Evolutionary conservation across 1,284 basidiomycete species (phyloP).

Genomic region (Trametes hirsuta): DNA sequence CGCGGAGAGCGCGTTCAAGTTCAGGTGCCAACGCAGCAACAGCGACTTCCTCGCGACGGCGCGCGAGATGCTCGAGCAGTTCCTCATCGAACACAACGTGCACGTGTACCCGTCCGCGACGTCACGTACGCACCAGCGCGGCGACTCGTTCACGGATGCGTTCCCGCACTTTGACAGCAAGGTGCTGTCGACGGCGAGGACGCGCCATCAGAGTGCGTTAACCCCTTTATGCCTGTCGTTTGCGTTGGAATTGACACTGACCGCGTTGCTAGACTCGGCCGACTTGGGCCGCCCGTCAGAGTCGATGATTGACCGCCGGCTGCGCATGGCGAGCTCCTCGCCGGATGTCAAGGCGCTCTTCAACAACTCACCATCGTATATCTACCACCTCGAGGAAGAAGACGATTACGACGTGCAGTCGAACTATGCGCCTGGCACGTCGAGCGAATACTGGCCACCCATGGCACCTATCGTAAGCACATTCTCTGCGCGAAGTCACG

Average conservation of each 20-base stretch:
- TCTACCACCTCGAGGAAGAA: slow-evolving; percentile 76
- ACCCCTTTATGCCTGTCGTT: slow-evolving; percentile 1
- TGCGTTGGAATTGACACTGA: background rate
- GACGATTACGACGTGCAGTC: slow-evolving; percentile 53
- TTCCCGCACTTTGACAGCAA: slow-evolving; percentile 98
- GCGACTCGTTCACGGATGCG: slow-evolving; percentile 92
- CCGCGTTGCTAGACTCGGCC: slow-evolving; percentile 60
- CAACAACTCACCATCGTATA: slow-evolving; percentile 75
- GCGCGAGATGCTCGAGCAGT: slow-evolving; percentile 92
- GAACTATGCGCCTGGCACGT: slow-evolving; percentile 54
- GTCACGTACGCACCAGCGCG: slow-evolving; percentile 75
- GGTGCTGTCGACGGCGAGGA: slow-evolving; percentile 77
- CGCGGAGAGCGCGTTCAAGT: slow-evolving; percentile 91
- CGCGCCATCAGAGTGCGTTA: slow-evolving; percentile 56
- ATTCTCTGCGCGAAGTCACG: background rate
- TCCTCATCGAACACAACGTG: slow-evolving; percentile 83
- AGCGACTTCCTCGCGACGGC: slow-evolving; percentile 91
- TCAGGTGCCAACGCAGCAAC: slow-evolving; percentile 92
- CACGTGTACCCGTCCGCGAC: slow-evolving; percentile 78
- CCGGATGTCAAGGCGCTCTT: slow-evolving; percentile 97
- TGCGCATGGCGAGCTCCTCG: slow-evolving; percentile 85
- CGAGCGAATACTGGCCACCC: slow-evolving; percentile 74
- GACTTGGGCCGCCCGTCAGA: slow-evolving; percentile 72
- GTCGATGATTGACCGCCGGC: slow-evolving; percentile 71
- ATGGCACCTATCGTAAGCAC: slow-evolving; percentile 71